Base-by-base conservation (phyloP, 495 filamentous ascomycete genomes). In the Achaetomiella virescens region DNA sequence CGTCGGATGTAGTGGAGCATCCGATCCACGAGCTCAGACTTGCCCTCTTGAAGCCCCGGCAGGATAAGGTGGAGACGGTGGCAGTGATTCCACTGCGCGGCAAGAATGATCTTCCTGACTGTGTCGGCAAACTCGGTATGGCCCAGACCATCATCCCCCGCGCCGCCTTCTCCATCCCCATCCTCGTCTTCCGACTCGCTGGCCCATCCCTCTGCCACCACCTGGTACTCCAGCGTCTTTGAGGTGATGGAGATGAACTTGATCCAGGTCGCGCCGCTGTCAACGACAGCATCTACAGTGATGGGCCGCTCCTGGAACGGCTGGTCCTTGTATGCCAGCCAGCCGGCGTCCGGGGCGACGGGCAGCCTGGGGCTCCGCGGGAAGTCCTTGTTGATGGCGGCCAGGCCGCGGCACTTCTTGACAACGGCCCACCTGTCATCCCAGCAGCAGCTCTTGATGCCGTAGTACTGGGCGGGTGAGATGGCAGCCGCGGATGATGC, bases 31-130 rank as follows among this genome's bases (percentile, higher is more conserved):
- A 55, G 48, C 5, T 60, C 61, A 0, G 64, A 69, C 46, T 60
- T 41, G 14, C 66, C 68, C 35, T 70, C 58, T 1, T 47, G 47
- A 22, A 70, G 36, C 6, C 62, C 48, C 1, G 61, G 59, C 2
- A 70, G 35, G 0, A 67, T 15, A 9, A 70, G 58, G 44, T 67
- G 68, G 1, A 70, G 3, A 11, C 55, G 62, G 18, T 52, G 66
- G 53, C 66, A 69, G 50, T 67, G 59, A 36, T 70, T 69, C 64
- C 64, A 70, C n/a, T 54, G 52, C n/a, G 68, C 68, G 1, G 64
- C 64, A 0, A 62, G 61, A 24, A 67, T 51, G 8, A 69, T 57
- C 47, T 64, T 67, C 8, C 29, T 52, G 46, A 67, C 55, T 2
- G 58, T 43, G 35, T 66, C 59, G 31, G 61, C 64, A 10, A 69